Percentiles rank a stretch among this genome's conserved stretches.
phyloP scores from a whole-genome alignment of 2,329 filamentous ascomycete genomes.

The Alternaria hordeiaustralica region DNA sequence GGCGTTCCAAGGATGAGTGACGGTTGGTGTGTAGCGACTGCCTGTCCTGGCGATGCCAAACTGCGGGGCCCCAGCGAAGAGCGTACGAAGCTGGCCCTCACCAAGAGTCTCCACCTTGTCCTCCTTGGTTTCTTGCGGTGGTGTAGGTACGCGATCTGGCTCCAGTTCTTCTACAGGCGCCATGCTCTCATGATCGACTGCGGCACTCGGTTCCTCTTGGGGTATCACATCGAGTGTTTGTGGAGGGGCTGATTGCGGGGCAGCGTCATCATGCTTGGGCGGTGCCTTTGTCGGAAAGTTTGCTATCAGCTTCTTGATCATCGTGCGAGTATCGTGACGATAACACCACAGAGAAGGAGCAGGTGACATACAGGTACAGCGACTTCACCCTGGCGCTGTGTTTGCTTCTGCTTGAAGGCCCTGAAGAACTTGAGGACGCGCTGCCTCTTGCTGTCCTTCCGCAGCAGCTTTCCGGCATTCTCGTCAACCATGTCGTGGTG shows the following conservation, averaged over 20 bases:
- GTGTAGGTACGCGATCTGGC: conserved; percentile 17
- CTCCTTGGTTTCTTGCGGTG: conserved; percentile 18
- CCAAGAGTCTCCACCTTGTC: conserved; percentile 27
- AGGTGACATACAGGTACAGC: conserved; percentile 24
- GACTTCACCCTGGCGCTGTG: conserved; percentile 22
- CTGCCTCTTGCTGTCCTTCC: conserved; percentile 41
- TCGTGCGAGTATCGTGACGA: background rate
- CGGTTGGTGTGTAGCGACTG: conserved; percentile 67
- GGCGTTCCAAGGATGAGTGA: conserved; percentile 72
- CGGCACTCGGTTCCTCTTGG: conserved; percentile 14
- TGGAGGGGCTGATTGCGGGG: conserved; percentile 19
- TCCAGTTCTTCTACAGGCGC: conserved; percentile 14
- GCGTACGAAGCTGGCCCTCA: conserved; percentile 68
- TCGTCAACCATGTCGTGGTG: conserved; percentile 29
- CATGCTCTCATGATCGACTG: conserved; percentile 17
- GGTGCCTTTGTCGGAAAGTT: conserved; percentile 23
- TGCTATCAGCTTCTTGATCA: conserved; percentile 25
- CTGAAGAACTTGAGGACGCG: conserved; percentile 41
- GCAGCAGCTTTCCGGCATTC: conserved; percentile 26
- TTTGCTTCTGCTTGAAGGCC: conserved; percentile 31
- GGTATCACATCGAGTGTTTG: conserved; percentile 17
- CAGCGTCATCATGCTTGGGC: conserved; percentile 8
- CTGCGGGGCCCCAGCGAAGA: conserved; percentile 78
- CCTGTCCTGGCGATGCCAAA: conserved; percentile 69
- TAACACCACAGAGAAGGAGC: background rate